Evolutionary conservation across 2,329 filamentous ascomycete species (phyloP), one percentile per base, ranked within the genome.

Genomic region (Colletotrichum tropicicola): DNA sequence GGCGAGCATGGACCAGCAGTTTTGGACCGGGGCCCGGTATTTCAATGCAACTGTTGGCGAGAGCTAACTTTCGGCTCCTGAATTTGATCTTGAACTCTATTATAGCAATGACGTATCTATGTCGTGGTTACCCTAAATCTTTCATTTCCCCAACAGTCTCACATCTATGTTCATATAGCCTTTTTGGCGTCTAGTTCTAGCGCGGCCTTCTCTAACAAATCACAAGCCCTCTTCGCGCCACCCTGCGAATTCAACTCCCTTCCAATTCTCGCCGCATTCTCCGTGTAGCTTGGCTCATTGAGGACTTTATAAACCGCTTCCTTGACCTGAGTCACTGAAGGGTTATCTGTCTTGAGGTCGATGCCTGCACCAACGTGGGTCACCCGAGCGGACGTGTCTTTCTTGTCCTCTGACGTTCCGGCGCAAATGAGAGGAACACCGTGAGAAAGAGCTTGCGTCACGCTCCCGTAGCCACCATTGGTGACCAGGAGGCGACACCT

Each of bases 391-490:
- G 75, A 73, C 0, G 77, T 78, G 45, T 78, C 77, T 52, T 72
- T 77, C 67, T 78, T 79, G 10, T 78, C 77, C 28, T 78, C 76
- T 1, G 74, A 72, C 41, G 77, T 77, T 0, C 77, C 77, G 0
- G 77, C 77, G 19, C 76, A 79, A 5, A 78, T 70, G 21, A 78
- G 64, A 4, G 77, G 76, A 1, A 78, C 72, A 23, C 70, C 72
- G n/a, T 77, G 74, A 0, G 73, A 75, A 4, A 78, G 67, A 0
- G 77, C 77, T 30, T 78, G 77, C 0, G 75, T 78, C 52, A 79
- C 71, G 35, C 75, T 78, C 15, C 77, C 76, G 35, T 79, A 79
- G 2, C 77, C 77, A 6, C 76, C 77, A 17, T 79, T 78, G 4
- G 77, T 78, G 44, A 79, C 71, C 15, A 79, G 70, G 5, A 79